phyloP scores from a whole-genome alignment of 495 filamentous ascomycete genomes.

The Tuber umbilicatum region DNA sequence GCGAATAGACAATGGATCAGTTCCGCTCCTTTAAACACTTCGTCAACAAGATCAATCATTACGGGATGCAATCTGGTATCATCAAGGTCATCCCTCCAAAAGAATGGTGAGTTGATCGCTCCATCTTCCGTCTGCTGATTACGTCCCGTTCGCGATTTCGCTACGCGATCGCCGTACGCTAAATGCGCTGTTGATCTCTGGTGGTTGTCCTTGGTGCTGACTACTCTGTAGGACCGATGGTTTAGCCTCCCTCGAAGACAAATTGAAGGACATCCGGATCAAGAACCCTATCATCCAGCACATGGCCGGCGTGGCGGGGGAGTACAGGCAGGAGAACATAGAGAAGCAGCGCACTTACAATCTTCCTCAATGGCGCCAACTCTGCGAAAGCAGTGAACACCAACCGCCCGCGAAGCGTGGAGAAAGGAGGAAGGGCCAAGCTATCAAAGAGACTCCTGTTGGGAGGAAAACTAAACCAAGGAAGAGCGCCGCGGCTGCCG shows the following conservation, averaged over 20 bases:
- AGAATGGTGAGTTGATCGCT: constrained; percentile 65
- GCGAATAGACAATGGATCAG: constrained; percentile 70
- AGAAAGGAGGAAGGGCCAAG: constrained; percentile 71
- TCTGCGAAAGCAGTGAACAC: constrained; percentile 88
- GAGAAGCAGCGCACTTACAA: constrained; percentile 94
- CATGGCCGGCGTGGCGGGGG: constrained; percentile 87
- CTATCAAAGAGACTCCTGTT: constrained; percentile 46
- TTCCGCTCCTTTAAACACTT: constrained; percentile 86
- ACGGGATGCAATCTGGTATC: constrained; percentile 96
- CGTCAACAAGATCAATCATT: constrained; percentile 74
- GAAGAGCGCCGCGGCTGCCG: constrained; percentile 21
- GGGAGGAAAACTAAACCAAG: constrained; percentile 44
- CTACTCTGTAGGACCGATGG: constrained; percentile 54
- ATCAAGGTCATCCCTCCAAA: constrained; percentile 89
- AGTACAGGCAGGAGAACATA: constrained; percentile 91
- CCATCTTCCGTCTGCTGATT: constrained; percentile 9
- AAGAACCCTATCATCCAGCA: constrained; percentile 97
- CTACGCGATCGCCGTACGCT: constrained; percentile 16
- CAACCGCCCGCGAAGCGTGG: constrained; percentile 92
- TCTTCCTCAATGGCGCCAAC: constrained; percentile 84
- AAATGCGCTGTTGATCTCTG: neutral
- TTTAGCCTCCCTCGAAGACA: constrained; percentile 69
- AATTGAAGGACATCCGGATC: constrained; percentile 82
- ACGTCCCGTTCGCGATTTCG: constrained; percentile 11
- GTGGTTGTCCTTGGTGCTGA: constrained; percentile 15